These are phyloP conservation scores for Rhizopogon salebrosus DNA, from an alignment of 768 basidiomycete species.

Conservation along the genomic window DNA sequence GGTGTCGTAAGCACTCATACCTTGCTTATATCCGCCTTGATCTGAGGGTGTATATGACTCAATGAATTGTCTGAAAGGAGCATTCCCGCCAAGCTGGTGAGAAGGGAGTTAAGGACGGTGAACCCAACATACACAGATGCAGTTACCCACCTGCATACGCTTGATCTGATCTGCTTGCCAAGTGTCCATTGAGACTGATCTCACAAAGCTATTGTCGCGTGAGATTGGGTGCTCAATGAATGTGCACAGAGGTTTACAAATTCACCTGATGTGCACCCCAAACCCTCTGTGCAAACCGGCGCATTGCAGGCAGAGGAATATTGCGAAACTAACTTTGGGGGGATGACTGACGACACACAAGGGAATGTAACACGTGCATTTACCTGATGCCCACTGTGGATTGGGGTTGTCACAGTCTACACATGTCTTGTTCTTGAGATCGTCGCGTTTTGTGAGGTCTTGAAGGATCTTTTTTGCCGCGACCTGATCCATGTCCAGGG, in stretches of 20 bases:
- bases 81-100: conserved; percentile 80
- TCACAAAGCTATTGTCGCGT: conserved; percentile 63
- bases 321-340: conserved; percentile 56
- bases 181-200: conserved; percentile 94
- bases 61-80: conserved; percentile 75
- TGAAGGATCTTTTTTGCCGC: conserved; percentile 67
- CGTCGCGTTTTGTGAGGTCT: conserved; percentile 68
- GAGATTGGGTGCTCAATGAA: not conserved
- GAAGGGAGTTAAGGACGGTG: conserved; percentile 6
- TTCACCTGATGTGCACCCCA: conserved; percentile 85
- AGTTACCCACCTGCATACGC: conserved; percentile 75
- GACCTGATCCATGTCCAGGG: conserved; percentile 51
- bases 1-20: conserved; percentile 61
- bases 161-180: conserved; percentile 87
- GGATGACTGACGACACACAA: not conserved
- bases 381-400: conserved; percentile 93
- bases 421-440: conserved; percentile 72
- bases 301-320: conserved; percentile 90
- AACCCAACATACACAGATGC: conserved; percentile 3
- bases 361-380: not conserved
- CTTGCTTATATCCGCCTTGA: conserved; percentile 64
- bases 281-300: conserved; percentile 83
- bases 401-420: conserved; percentile 85
- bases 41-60: conserved; percentile 59
- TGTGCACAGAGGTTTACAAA: conserved; percentile 7